Percentiles rank a stretch among this genome's conserved stretches.
Evolutionary conservation across 768 basidiomycete genomes (phyloP).

Genomic region (Vishniacozyma victoriae): DNA sequence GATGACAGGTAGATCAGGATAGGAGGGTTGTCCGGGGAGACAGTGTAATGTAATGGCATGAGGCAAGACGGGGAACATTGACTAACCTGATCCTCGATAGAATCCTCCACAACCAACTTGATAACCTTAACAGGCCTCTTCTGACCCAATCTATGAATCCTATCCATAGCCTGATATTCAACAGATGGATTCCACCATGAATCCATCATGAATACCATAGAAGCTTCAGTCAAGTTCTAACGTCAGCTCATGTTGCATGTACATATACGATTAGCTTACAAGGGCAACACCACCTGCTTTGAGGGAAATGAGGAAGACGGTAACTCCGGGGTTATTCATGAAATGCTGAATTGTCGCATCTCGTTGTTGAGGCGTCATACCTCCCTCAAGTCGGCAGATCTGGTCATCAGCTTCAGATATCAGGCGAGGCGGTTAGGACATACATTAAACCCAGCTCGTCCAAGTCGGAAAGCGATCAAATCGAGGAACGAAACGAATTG

Average conservation of each 20-base stretch:
- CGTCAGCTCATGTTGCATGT: conserved; percentile 56
- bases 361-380: conserved; percentile 92
- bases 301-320: conserved; percentile 88
- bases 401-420: conserved; percentile 41
- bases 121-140: conserved; percentile 86
- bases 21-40: too few relatives aligned
- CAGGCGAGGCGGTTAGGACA: conserved; percentile 28
- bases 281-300: conserved; percentile 77
- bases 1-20: neutral
- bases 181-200: conserved; percentile 99
- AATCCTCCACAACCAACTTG: conserved; percentile 91
- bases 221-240: conserved; percentile 54
- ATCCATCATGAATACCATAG: conserved; percentile 93
- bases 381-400: conserved; percentile 91
- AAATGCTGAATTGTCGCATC: conserved; percentile 93
- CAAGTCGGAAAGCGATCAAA: conserved; percentile 83
- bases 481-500: conserved; percentile 54
- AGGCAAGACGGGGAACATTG: too few relatives aligned
- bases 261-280: conserved; percentile 60
- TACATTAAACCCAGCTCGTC: conserved; percentile 84
- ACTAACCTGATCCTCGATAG: conserved; percentile 60
- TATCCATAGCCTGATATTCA: conserved; percentile 69
- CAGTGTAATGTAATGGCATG: neutral
- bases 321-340: conserved; percentile 88
- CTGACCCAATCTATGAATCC: conserved; percentile 94